Conservation (phyloP, 768 basidiomycete genomes). For the Naganishia antarctica region DNA sequence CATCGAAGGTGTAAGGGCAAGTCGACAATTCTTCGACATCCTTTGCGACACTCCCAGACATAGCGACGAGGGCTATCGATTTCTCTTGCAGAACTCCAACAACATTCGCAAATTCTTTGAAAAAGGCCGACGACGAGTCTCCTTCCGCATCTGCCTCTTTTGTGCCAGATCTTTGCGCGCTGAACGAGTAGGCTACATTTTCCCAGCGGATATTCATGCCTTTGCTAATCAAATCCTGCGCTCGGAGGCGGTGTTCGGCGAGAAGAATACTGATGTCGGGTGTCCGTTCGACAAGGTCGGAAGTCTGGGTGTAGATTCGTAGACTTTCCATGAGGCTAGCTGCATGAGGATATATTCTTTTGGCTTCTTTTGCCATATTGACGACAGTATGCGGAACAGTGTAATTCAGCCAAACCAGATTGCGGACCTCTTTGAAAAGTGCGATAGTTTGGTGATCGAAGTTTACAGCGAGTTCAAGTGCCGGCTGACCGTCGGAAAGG, state of each 20-base stretch:
- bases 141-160: constrained; percentile 67
- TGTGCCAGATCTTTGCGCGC: constrained; percentile 65
- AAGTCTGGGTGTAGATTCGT: constrained; percentile 91
- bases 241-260: constrained; percentile 87
- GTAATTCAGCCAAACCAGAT: constrained; percentile 91
- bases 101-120: constrained; percentile 88
- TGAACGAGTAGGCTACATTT: constrained; percentile 87
- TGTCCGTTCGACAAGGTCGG: constrained; percentile 83
- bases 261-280: constrained; percentile 90
- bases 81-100: constrained; percentile 95
- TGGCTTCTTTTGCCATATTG: constrained; percentile 98
- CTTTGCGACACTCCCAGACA: constrained; percentile 77
- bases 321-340: constrained; percentile 91
- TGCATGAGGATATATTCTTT: constrained; percentile 95
- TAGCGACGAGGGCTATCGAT: constrained; percentile 84
- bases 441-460: constrained; percentile 94
- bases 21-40: constrained; percentile 81
- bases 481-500: constrained; percentile 55
- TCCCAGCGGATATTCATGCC: constrained; percentile 97
- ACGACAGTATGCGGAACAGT: constrained; percentile 89
- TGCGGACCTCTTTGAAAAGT: constrained; percentile 95
- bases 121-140: constrained; percentile 85
- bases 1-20: constrained; percentile 76
- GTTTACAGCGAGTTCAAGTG: constrained; percentile 74
- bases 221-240: constrained; percentile 84